phyloP scores from a whole-genome alignment of 1,284 basidiomycete species.

The Apiotrichum gracile region DNA sequence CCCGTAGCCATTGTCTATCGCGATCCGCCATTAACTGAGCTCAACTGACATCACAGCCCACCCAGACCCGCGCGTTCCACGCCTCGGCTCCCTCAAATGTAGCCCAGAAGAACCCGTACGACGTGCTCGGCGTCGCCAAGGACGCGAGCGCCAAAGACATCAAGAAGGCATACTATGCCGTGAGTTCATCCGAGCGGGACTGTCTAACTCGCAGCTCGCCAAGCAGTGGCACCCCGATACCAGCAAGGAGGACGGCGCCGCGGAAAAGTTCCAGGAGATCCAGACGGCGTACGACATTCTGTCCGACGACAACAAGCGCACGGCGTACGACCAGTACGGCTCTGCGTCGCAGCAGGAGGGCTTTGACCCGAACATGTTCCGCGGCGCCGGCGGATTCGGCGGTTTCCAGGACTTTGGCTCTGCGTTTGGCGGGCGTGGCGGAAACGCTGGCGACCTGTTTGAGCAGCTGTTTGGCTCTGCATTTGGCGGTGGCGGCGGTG shows the following conservation, averaged over 20 bases:
- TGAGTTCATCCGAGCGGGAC: conserved; percentile 34
- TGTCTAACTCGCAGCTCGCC: conserved; percentile 62
- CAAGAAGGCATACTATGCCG: conserved; percentile 94
- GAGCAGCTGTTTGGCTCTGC: conserved; percentile 78
- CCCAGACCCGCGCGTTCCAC: conserved; percentile 59
- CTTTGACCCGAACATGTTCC: conserved; percentile 82
- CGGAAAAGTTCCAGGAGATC: conserved; percentile 93
- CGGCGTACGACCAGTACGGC: conserved; percentile 91
- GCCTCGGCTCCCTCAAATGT: conserved; percentile 56
- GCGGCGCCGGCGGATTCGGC: conserved; percentile 60
- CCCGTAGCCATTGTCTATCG: not conserved
- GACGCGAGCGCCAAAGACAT: conserved; percentile 83
- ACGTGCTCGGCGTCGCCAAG: conserved; percentile 77
- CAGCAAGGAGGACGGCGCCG: conserved; percentile 84
- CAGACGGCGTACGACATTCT: conserved; percentile 93
- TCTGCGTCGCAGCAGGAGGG: conserved; percentile 88
- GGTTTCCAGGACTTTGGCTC: conserved; percentile 64
- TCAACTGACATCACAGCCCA: not conserved
- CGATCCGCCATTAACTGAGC: not conserved
- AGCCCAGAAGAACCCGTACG: conserved; percentile 79
- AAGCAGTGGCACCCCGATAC: conserved; percentile 98
- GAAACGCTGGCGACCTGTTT: conserved; percentile 64
- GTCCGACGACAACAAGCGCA: conserved; percentile 89
- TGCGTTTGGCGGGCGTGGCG: conserved; percentile 57
- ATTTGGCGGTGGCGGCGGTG: conserved; percentile 31